A percentile compares a stretch with the other conserved stretches of the same genome.
phyloP scores from a whole-genome alignment of 768 basidiomycete species.

The Russula vinacea region DNA sequence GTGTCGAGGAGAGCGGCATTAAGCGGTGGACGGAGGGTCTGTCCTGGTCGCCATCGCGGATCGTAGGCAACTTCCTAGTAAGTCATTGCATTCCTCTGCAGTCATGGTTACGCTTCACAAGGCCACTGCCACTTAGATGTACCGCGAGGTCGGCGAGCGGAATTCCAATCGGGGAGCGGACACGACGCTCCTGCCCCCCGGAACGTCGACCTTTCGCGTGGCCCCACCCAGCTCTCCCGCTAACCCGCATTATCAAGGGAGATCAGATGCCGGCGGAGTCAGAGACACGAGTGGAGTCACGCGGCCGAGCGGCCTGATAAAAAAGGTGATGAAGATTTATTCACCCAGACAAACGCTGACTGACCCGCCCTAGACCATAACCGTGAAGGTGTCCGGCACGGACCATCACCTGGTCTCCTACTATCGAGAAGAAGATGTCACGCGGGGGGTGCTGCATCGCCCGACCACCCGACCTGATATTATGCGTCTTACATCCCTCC shows the following conservation, averaged over 20 bases:
- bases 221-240: constrained; percentile 18
- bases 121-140: constrained; percentile 49
- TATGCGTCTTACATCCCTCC: constrained; percentile 67
- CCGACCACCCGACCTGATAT: constrained; percentile 72
- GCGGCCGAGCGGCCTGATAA: constrained; percentile 60
- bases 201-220: constrained; percentile 28
- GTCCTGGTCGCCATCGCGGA: constrained; percentile 80
- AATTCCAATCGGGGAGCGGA: constrained; percentile 34
- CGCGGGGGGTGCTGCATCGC: constrained; percentile 61
- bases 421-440: constrained; percentile 76
- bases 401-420: constrained; percentile 83
- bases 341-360: constrained; percentile 10
- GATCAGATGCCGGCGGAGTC: constrained; percentile 29
- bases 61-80: constrained; percentile 82
- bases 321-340: constrained; percentile 55
- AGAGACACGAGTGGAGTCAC: constrained; percentile 19
- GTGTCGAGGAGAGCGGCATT: constrained; percentile 84
- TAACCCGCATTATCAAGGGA: constrained; percentile 23
- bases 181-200: constrained; percentile 18
- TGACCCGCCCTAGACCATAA: constrained; percentile 62
- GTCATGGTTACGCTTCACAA: constrained; percentile 14
- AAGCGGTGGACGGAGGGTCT: constrained; percentile 82
- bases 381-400: constrained; percentile 72
- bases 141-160: constrained; percentile 75
- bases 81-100: constrained; percentile 30